phyloP scores from a whole-genome alignment of 106 monocot species.

The Gastrodia elata region DNA sequence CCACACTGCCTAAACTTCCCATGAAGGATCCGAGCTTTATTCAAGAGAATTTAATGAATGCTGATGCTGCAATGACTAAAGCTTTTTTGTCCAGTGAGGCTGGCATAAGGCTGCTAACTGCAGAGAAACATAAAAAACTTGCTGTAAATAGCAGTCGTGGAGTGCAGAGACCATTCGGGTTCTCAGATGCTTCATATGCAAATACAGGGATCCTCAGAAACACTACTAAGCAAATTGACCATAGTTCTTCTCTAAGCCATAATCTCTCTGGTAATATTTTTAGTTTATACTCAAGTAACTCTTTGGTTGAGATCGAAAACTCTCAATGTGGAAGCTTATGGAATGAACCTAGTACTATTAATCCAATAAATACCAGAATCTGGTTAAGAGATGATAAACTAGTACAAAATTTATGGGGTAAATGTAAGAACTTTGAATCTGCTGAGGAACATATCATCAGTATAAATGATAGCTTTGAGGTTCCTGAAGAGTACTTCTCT shows the following conservation, averaged over 20 bases:
- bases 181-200: conserved; percentile 8
- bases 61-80: conserved; percentile 7
- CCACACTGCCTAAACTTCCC: conserved; percentile 43
- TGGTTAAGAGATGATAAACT: conserved; percentile 13
- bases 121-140: conserved; percentile 8
- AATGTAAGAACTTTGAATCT: background rate
- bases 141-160: conserved; percentile 12
- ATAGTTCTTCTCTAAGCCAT: background rate
- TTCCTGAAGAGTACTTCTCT: conserved; percentile 31
- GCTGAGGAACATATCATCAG: background rate
- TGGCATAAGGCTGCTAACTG: background rate
- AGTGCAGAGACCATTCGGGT: background rate
- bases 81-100: conserved; percentile 8
- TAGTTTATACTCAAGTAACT: background rate
- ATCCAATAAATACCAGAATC: conserved; percentile 11
- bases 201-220: background rate
- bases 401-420: background rate
- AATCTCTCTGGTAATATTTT: background rate
- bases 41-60: conserved; percentile 2
- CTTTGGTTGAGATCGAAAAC: conserved; percentile 1
- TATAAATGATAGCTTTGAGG: conserved; percentile 15
- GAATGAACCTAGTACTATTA: conserved; percentile 6
- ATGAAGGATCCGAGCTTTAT: background rate
- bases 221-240: background rate
- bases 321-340: background rate